These are phyloP conservation scores for Paecilomyces dactylethromorphus DNA, from an alignment of 2,329 filamentous ascomycete species.

Conservation along the genomic window DNA sequence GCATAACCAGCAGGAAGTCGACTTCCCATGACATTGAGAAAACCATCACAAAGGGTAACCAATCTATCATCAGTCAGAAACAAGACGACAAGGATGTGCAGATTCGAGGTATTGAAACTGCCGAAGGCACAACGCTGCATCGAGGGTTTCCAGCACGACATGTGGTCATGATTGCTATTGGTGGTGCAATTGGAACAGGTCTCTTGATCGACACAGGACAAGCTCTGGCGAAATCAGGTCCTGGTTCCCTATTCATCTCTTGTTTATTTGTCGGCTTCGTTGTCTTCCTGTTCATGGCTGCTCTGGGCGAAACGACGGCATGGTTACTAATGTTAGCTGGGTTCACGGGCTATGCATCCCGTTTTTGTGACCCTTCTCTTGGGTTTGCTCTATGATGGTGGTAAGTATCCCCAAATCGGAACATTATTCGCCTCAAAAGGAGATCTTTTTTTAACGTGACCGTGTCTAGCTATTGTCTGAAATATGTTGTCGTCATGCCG, in stretches of 20 bases:
- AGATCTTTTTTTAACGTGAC: not conserved
- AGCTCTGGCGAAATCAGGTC: slow-evolving; percentile 30
- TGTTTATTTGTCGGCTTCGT: slow-evolving; percentile 44
- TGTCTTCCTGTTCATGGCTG: slow-evolving; percentile 75
- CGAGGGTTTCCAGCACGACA: no score
- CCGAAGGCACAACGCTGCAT: no score
- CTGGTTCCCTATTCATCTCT: slow-evolving; percentile 37
- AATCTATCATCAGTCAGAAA: no score
- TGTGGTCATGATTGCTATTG: no score
- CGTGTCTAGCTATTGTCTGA: slow-evolving; percentile 52
- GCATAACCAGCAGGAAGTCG: no score
- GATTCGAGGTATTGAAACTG: no score
- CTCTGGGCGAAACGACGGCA: slow-evolving; percentile 76
- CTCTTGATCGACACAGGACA: slow-evolving; percentile 35
- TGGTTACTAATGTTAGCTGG: slow-evolving; percentile 73
- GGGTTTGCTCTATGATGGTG: slow-evolving; percentile 74
- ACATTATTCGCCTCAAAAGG: no score
- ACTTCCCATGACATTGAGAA: no score
- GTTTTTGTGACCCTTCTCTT: slow-evolving; percentile 73
- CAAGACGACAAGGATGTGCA: no score
- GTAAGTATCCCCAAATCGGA: slow-evolving; percentile 42
- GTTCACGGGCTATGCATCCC: slow-evolving; percentile 73
- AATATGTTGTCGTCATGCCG: slow-evolving; percentile 52
- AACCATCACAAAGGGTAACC: no score
- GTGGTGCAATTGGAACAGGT: slow-evolving; percentile 38